Evolutionary conservation across 257 asterid genomes (phyloP).

Genomic region (Eustoma russellianum): DNA sequence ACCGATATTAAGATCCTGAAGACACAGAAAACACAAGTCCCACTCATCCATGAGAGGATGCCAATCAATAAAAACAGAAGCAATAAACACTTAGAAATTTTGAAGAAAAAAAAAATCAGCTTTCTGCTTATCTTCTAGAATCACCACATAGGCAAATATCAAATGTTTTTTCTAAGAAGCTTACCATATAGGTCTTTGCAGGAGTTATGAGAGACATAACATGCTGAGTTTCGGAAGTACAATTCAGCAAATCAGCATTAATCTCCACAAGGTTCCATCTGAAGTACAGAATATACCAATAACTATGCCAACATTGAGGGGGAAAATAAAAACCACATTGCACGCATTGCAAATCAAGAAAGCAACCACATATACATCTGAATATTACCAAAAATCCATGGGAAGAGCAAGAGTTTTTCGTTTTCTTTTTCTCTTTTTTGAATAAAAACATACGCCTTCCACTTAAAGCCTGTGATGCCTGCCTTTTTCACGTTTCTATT

Average conservation of each 20-base stretch:
- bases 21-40: slow-evolving; percentile 3
- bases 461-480: no score
- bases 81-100: no score
- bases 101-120: no score
- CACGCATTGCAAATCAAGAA: neutral
- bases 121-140: neutral
- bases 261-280: slow-evolving; percentile 97
- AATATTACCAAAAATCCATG: no score
- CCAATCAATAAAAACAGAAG: neutral
- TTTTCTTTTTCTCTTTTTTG: no score
- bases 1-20: slow-evolving; percentile 93
- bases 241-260: slow-evolving; percentile 67
- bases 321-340: no score
- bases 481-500: no score
- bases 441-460: no score
- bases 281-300: slow-evolving; percentile 19
- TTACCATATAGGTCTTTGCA: slow-evolving; percentile 91
- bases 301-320: no score
- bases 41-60: neutral
- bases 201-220: slow-evolving; percentile 85
- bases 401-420: no score
- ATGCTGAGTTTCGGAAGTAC: slow-evolving; percentile 64
- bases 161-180: slow-evolving; percentile 8
- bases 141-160: slow-evolving; percentile 2
- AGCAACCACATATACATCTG: neutral